These are phyloP conservation scores for Calonectria henricotiae DNA, from an alignment of 2,329 filamentous ascomycete species.

Conservation along the genomic window DNA sequence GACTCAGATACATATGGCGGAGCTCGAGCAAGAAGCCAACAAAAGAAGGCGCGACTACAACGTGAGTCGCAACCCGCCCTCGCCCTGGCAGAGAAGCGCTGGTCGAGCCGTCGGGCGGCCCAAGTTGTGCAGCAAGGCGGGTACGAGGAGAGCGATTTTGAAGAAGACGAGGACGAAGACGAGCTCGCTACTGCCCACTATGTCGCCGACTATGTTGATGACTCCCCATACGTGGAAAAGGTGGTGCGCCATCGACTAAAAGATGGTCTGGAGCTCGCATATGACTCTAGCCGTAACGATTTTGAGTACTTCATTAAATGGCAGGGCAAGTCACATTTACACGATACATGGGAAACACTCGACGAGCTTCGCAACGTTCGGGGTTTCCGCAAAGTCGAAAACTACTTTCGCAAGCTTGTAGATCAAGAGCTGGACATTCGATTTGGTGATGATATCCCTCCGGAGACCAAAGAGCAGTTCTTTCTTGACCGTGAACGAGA, in stretches of 20 bases:
- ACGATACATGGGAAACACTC: slow-evolving; percentile 94
- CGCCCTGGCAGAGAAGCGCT: slow-evolving; percentile 85
- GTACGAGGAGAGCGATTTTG: slow-evolving; percentile 79
- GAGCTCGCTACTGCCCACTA: slow-evolving; percentile 77
- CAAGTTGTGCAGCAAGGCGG: slow-evolving; percentile 78
- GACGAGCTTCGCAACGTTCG: slow-evolving; percentile 83
- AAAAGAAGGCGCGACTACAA: slow-evolving; percentile 85
- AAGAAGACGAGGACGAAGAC: slow-evolving; percentile 77
- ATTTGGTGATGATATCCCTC: slow-evolving; percentile 82
- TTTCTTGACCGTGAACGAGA: slow-evolving; percentile 95
- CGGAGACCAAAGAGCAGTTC: slow-evolving; percentile 93
- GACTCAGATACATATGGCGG: slow-evolving; percentile 87
- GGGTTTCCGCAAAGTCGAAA: slow-evolving; percentile 91
- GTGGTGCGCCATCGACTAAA: slow-evolving; percentile 89
- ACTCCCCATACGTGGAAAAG: slow-evolving; percentile 89
- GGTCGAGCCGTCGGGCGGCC: slow-evolving; percentile 89
- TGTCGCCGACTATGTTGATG: slow-evolving; percentile 79
- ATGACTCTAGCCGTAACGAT: slow-evolving; percentile 77
- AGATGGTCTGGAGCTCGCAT: slow-evolving; percentile 74
- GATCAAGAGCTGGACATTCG: slow-evolving; percentile 85
- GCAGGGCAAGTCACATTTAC: slow-evolving; percentile 95
- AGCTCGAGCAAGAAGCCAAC: slow-evolving; percentile 77
- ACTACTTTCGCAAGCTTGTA: slow-evolving; percentile 91
- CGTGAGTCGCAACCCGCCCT: slow-evolving; percentile 78
- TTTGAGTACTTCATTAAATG: slow-evolving; percentile 97